Evolutionary conservation across 768 basidiomycete species (phyloP).

Genomic region (Tylopilus sp.): DNA sequence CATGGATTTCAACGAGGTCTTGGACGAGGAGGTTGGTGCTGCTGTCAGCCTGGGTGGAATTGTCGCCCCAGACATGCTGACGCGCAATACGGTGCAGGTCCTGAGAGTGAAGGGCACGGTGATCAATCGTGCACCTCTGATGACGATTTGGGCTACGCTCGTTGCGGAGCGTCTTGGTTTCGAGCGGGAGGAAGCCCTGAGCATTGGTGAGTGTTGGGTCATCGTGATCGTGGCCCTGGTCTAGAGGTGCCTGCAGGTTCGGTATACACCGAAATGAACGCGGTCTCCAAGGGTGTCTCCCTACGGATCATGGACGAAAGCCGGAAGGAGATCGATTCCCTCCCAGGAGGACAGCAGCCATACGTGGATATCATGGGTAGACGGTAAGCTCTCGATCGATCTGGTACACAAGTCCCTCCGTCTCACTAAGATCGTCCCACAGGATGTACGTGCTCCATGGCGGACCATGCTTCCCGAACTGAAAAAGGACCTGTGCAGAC

Average conservation of each 20-base stretch:
- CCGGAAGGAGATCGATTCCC: conserved; percentile 53
- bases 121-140: conserved; percentile 89
- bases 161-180: conserved; percentile 89
- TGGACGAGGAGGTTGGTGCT: conserved; percentile 64
- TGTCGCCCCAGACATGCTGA: background rate
- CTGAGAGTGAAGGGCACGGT: conserved; percentile 60
- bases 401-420: background rate
- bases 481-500: conserved; percentile 41
- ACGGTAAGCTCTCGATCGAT: conserved; percentile 38
- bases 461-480: background rate
- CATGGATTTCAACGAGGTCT: conserved; percentile 68
- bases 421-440: background rate
- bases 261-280: conserved; percentile 92
- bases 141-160: conserved; percentile 90
- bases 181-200: conserved; percentile 82
- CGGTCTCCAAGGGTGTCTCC: conserved; percentile 77
- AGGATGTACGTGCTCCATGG: conserved; percentile 38
- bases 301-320: conserved; percentile 70
- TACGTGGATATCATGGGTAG: conserved; percentile 85
- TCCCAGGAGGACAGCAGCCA: conserved; percentile 62
- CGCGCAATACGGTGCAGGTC: conserved; percentile 40
- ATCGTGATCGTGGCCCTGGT: background rate
- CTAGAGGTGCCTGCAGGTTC: conserved; percentile 51
- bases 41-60: background rate
- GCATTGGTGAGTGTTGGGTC: conserved; percentile 63